These are phyloP conservation scores for Meyerozyma elateridarum DNA, from an alignment of 1,139 yeast species.

Conservation along the genomic window DNA sequence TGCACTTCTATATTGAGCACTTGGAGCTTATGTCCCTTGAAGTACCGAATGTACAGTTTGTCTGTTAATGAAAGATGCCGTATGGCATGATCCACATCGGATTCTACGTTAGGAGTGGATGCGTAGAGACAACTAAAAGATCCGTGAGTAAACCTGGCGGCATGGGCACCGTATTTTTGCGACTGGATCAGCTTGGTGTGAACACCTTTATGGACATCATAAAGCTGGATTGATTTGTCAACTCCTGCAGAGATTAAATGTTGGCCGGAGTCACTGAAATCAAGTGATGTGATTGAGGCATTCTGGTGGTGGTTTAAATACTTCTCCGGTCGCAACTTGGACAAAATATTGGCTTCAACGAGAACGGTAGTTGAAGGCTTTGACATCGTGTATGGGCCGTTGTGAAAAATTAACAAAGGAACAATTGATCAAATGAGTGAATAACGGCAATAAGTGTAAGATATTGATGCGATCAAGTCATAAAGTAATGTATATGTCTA, in stretches of 20 bases:
- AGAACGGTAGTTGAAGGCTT: slow-evolving; percentile 3
- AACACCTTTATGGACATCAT: slow-evolving; percentile 70
- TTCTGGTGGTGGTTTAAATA: slow-evolving; percentile 51
- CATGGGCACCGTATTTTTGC: slow-evolving; percentile 88
- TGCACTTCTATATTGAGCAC: slow-evolving; percentile 71
- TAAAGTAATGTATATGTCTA: no score
- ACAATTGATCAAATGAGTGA: no score
- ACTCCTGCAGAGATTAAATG: slow-evolving; percentile 72
- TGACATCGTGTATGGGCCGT: no score
- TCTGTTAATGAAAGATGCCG: slow-evolving; percentile 74
- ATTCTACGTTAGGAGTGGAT: slow-evolving; percentile 49
- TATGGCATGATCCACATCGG: slow-evolving; percentile 60
- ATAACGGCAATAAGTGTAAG: no score
- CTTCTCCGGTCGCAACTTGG: slow-evolving; percentile 1
- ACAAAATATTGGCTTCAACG: neutral
- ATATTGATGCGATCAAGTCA: no score
- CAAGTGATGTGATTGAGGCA: slow-evolving; percentile 70
- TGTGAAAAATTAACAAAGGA: no score
- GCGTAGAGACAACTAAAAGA: slow-evolving; percentile 76
- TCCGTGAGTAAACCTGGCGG: slow-evolving; percentile 80
- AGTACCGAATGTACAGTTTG: slow-evolving; percentile 77
- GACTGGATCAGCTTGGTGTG: slow-evolving; percentile 66
- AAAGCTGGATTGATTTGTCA: slow-evolving; percentile 80
- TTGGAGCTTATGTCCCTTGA: slow-evolving; percentile 76
- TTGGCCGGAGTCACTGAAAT: slow-evolving; percentile 83